Base-by-base conservation (phyloP, 805 yeast species). In the Candida xyloterini region DNA sequence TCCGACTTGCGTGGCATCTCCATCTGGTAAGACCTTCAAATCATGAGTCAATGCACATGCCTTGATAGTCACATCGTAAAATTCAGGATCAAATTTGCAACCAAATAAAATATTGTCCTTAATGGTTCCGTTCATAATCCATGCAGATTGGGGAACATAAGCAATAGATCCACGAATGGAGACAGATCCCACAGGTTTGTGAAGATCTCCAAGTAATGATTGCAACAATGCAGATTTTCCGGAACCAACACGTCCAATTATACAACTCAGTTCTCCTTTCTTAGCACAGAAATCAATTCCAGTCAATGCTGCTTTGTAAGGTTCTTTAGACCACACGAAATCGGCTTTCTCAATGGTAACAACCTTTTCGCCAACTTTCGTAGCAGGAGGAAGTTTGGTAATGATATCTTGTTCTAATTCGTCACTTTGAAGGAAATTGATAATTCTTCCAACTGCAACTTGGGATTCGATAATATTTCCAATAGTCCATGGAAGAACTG, bases 111-210 rank as follows among this genome's bases (percentile, higher is more conserved):
- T 84, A 57, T 90, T 90, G 24, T 90, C 96, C 55, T 78, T 82
- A 16, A 90, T 90, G 8, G 90, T 71, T 26, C 95, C 96, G 56
- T 90, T 90, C 84, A 85, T 87, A 47, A 90, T 87, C 97, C 97
- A 90, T 2, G 97, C 90, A 26, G 83, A 80, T 64, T 90, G 98
- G 2, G 95, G 81, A 29, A 84, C 95, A 60, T 90, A 91, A 0
- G 97, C 97, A 25, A 86, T 70, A 33, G 76, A 71, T 29, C 97
- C 98, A 56, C 75, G 81, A 9, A 82, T 75, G 13, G 69, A 68
- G 5, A 85, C 90, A 15, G 73, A 65, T 30, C 98, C 98, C 36
- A 76, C 73, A 14, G 79, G 71, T 60, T 84, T 82, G 60, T 83
- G 78, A 48, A 90, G 69, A 53, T 89, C 95, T 47, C 97, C 98